Evolutionary conservation across 139 green algal species (phyloP).

Genomic region (Nannochloris sp.): DNA sequence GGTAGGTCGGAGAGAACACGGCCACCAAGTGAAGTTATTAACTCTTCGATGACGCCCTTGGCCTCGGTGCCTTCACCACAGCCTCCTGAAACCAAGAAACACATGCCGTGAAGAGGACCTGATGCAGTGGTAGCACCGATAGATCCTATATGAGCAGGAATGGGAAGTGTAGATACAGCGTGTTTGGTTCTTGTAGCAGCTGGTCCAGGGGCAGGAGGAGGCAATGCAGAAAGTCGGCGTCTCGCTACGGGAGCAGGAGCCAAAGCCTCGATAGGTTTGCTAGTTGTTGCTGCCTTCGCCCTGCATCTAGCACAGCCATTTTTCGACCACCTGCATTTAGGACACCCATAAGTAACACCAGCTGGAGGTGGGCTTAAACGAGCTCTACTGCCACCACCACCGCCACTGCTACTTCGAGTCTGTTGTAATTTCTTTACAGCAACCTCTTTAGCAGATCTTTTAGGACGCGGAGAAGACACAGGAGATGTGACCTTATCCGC

Average conservation of each 20-base stretch:
- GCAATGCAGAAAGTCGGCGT: not conserved
- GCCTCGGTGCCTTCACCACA: not conserved
- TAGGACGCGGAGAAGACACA: not conserved
- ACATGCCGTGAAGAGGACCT: not conserved
- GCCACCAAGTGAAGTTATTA: not conserved
- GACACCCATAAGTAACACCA: no score
- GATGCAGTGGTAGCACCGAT: not conserved
- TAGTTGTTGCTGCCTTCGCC: constrained; percentile 1
- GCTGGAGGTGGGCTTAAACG: no score
- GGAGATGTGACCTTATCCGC: not conserved
- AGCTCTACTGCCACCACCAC: constrained; percentile 3
- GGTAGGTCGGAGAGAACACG: not conserved
- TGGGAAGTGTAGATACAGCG: no score
- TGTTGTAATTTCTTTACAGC: constrained; percentile 30
- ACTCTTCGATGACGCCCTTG: not conserved
- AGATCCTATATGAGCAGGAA: no score
- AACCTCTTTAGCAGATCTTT: not conserved
- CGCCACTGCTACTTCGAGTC: not conserved
- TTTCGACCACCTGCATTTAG: no score
- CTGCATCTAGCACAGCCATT: no score
- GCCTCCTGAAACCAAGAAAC: not conserved
- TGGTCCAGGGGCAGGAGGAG: not conserved
- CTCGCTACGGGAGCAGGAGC: not conserved
- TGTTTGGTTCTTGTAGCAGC: not conserved
- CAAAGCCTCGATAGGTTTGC: not conserved